Conservation (phyloP, 148 eudicot genomes). For the Amaranthus hypochondriacus region DNA sequence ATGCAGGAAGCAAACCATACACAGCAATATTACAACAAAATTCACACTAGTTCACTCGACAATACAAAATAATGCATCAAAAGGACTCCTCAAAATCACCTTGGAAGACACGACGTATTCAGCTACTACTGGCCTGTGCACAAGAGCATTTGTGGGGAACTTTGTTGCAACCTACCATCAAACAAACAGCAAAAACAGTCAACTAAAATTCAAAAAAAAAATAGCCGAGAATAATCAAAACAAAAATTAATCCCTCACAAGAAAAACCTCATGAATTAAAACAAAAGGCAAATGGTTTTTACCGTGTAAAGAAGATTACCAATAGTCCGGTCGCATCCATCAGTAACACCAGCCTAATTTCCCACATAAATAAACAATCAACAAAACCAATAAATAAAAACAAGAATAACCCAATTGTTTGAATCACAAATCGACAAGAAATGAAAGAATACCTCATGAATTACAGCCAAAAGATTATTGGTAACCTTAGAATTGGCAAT, state of each 20-base stretch:
- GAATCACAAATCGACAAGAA: background rate
- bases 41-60: no score
- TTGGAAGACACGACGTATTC: conserved; percentile 58
- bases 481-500: conserved; percentile 79
- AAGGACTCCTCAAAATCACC: conserved; percentile 27
- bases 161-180: conserved; percentile 75
- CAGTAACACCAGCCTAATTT: conserved; percentile 66
- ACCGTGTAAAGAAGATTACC: conserved; percentile 86
- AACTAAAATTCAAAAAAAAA: background rate
- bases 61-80: background rate
- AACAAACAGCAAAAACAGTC: background rate
- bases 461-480: conserved; percentile 60
- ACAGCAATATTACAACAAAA: no score
- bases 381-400: background rate
- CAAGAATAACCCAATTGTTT: background rate
- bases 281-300: conserved; percentile 9
- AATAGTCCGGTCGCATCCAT: conserved; percentile 64
- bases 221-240: background rate
- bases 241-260: background rate
- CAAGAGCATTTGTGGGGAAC: conserved; percentile 74
- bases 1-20: no score
- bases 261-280: background rate
- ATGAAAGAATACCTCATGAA: conserved; percentile 50
- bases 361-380: background rate
- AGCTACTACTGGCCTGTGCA: conserved; percentile 60